A percentile compares a stretch with the other conserved stretches of the same genome.
Conservation (phyloP, 352 stramenopile genomes). For the Phytophthora aleatoria region DNA sequence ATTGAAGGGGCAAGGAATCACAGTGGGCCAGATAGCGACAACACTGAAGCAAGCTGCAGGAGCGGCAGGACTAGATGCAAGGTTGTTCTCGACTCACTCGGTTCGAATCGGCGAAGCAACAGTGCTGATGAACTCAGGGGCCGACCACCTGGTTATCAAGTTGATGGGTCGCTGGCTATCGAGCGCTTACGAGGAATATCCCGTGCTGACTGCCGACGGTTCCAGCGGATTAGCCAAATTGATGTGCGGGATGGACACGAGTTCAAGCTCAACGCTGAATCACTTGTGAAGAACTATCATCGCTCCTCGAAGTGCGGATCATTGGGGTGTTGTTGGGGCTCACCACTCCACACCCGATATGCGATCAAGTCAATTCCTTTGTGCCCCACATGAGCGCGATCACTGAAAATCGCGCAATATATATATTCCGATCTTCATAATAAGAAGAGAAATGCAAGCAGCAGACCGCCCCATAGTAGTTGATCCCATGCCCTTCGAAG, state of each 20-base stretch:
- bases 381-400: too few relatives aligned
- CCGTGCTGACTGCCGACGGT: background rate
- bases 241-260: background rate
- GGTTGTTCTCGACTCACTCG: slow-evolving; percentile 5
- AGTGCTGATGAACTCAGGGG: slow-evolving; percentile 3
- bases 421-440: slow-evolving; percentile 16
- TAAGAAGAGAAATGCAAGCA: slow-evolving; percentile 18
- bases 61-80: background rate
- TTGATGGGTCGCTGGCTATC: slow-evolving; percentile 8
- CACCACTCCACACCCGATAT: too few relatives aligned
- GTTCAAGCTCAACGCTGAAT: too few relatives aligned
- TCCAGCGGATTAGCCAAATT: background rate
- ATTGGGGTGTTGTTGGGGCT: too few relatives aligned
- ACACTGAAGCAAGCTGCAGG: background rate
- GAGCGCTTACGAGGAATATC: slow-evolving; percentile 5
- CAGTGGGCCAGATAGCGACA: background rate
- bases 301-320: too few relatives aligned
- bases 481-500: background rate
- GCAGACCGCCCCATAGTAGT: slow-evolving; percentile 19
- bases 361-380: too few relatives aligned
- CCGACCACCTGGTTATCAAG: slow-evolving; percentile 5
- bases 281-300: too few relatives aligned
- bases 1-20: background rate
- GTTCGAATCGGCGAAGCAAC: slow-evolving; percentile 5
- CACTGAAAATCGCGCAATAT: background rate